phyloP scores from a whole-genome alignment of 257 asterid genomes.

The Penstemon davidsonii region DNA sequence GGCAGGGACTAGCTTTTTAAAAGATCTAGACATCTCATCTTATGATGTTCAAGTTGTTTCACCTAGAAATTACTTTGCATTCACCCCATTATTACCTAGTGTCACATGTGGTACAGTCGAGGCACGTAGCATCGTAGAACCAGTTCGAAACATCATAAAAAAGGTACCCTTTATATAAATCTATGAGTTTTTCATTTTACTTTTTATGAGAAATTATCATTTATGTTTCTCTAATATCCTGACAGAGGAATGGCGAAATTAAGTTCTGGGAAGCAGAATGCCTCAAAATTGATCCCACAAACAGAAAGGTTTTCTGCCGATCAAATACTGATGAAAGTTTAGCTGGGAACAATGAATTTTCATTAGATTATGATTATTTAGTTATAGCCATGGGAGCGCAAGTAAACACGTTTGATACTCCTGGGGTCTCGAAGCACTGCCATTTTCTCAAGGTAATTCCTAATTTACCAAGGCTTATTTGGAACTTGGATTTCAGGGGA shows the following conservation, averaged over 20 bases:
- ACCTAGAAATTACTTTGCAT: conserved; percentile 93
- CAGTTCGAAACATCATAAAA: conserved; percentile 78
- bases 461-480: neutral
- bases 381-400: conserved; percentile 85
- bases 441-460: conserved; percentile 79
- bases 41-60: conserved; percentile 92
- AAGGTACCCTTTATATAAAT: conserved; percentile 45
- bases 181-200: no score
- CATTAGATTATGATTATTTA: conserved; percentile 73
- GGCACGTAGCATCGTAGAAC: conserved; percentile 96
- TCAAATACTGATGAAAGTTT: conserved; percentile 60
- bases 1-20: conserved; percentile 87
- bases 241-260: conserved; percentile 74
- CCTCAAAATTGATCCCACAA: conserved; percentile 72
- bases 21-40: conserved; percentile 71
- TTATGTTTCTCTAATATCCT: conserved; percentile 12
- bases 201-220: neutral
- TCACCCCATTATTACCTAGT: conserved; percentile 95
- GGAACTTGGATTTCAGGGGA: no score
- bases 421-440: conserved; percentile 86
- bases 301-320: conserved; percentile 60
- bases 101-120: conserved; percentile 98
- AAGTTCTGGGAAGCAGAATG: conserved; percentile 97
- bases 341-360: conserved; percentile 64
- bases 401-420: conserved; percentile 89